A percentile compares a stretch with the other conserved stretches of the same genome.
phyloP scores from a whole-genome alignment of 441 rosid genomes.

The Melastoma candidum region DNA sequence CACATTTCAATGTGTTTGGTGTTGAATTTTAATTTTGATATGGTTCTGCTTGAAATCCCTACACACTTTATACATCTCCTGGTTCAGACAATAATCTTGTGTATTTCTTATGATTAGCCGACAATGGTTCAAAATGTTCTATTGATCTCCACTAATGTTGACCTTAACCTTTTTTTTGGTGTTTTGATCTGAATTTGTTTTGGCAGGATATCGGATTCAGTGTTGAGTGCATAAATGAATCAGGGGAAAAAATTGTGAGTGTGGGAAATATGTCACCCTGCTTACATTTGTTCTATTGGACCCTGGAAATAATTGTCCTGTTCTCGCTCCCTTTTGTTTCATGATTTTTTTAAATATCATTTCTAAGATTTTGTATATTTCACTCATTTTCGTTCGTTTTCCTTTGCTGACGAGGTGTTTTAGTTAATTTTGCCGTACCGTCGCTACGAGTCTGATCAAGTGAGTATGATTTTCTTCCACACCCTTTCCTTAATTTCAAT shows the following conservation, averaged over 20 bases:
- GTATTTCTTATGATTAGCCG: too few species aligned
- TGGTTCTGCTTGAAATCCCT: too few species aligned
- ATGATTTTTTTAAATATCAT: background rate
- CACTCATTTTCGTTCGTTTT: background rate
- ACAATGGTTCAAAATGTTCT: background rate
- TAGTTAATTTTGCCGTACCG: constrained; percentile 82
- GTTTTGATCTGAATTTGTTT: constrained; percentile 3
- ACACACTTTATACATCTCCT: too few species aligned
- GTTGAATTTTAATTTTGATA: too few species aligned
- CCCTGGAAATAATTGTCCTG: background rate
- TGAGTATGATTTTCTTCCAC: constrained; percentile 25
- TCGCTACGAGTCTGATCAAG: constrained; percentile 83
- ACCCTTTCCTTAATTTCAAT: constrained; percentile 5
- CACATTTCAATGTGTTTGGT: too few species aligned
- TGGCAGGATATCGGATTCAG: constrained; percentile 93
- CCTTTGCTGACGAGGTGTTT: constrained; percentile 9
- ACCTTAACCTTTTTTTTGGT: too few species aligned
- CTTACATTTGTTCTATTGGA: too few species aligned
- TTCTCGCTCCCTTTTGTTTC: background rate
- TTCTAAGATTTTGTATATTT: background rate
- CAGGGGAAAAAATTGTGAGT: constrained; percentile 79
- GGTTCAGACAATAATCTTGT: too few species aligned
- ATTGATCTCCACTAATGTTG: constrained; percentile 4
- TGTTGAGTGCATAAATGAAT: constrained; percentile 57
- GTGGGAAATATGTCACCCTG: too few species aligned